These are phyloP conservation scores for Penstemon eatonii DNA, from an alignment of 257 asterid genomes.

Conservation along the genomic window DNA sequence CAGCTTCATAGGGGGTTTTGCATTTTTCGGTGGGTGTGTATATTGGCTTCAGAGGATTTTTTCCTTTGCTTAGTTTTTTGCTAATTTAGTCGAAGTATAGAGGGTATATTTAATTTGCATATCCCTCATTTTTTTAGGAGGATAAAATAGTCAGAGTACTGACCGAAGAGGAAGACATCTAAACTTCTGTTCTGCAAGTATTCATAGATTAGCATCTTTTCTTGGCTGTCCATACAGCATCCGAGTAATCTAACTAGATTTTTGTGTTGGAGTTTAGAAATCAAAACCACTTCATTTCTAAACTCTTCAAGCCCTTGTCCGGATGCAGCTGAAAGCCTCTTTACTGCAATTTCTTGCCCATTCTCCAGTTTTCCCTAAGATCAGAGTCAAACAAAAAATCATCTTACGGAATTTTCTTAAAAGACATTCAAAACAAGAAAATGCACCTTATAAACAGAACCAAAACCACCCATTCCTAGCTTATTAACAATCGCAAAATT, in stretches of 20 bases:
- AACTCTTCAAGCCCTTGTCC: slow-evolving; percentile 46
- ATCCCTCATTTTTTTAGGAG: no score
- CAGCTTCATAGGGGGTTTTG: no score
- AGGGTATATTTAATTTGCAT: no score
- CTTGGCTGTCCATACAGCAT: slow-evolving; percentile 45
- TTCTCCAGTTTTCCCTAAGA: slow-evolving; percentile 39
- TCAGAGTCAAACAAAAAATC: slow-evolving; percentile 33
- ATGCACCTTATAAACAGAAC: slow-evolving; percentile 42
- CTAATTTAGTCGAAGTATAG: no score
- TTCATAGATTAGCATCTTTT: slow-evolving; percentile 44
- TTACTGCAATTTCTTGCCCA: slow-evolving; percentile 41
- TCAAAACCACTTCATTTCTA: slow-evolving; percentile 46
- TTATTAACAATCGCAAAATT: slow-evolving; percentile 30
- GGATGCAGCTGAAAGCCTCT: slow-evolving; percentile 43
- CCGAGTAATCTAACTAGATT: slow-evolving; percentile 44
- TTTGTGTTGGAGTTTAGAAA: slow-evolving; percentile 50
- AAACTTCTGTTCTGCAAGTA: slow-evolving; percentile 46
- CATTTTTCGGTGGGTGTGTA: no score
- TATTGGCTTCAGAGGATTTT: not conserved
- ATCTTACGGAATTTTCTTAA: slow-evolving; percentile 31
- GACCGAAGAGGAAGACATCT: slow-evolving; percentile 43
- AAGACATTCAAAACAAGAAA: slow-evolving; percentile 21
- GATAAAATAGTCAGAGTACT: slow-evolving; percentile 9
- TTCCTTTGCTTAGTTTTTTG: not conserved
- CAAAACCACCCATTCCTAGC: slow-evolving; percentile 52